These are phyloP conservation scores for Paratinospora sagittata DNA, from an alignment of 164 flowering plant genomes.

Conservation along the genomic window DNA sequence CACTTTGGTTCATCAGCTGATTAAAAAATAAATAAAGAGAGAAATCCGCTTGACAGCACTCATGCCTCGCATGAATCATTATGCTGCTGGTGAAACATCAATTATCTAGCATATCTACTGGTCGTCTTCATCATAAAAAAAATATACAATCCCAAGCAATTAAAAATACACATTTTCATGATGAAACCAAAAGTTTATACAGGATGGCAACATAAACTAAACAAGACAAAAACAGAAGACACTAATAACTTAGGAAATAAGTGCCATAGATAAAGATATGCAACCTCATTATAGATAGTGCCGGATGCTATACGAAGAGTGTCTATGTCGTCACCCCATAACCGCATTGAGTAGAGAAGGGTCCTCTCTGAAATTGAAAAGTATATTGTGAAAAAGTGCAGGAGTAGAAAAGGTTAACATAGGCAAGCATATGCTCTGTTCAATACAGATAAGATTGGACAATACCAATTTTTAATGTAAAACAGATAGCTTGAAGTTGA, in stretches of 20 bases:
- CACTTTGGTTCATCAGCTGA: not conserved
- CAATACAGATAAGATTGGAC: not conserved
- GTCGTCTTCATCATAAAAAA: not conserved
- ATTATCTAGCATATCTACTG: not conserved
- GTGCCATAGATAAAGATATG: not conserved
- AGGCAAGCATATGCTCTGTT: not conserved
- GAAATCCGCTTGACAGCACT: no score
- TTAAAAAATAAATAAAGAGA: no score
- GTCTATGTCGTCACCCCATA: conserved; percentile 65
- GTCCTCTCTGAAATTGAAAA: conserved; percentile 51
- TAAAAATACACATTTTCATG: not conserved
- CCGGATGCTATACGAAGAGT: conserved; percentile 80
- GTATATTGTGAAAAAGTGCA: not conserved
- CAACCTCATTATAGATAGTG: conserved; percentile 92
- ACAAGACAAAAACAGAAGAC: not conserved
- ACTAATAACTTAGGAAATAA: not conserved
- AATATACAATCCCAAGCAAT: not conserved
- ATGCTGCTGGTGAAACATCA: not conserved
- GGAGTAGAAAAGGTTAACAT: not conserved
- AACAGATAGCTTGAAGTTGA: not conserved
- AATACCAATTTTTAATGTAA: not conserved
- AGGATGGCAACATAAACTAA: not conserved
- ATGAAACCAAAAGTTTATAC: not conserved
- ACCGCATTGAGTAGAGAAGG: conserved; percentile 82
- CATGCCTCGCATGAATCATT: not conserved